Base-by-base conservation (phyloP, 2,329 filamentous ascomycete species). In the Colletotrichum orchidophilum region DNA sequence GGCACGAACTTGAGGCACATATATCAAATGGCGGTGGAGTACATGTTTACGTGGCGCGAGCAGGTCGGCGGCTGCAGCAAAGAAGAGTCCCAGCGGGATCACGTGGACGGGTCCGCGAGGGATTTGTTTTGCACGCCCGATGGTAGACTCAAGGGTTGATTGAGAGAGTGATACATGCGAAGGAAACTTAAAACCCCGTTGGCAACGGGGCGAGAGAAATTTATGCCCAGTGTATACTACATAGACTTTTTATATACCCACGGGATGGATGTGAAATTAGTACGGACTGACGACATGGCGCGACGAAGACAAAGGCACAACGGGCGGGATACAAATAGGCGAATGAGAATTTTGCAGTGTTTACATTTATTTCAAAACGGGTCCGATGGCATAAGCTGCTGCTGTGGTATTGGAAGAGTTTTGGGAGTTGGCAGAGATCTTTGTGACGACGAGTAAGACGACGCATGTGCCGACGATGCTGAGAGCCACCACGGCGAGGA, bases 401-500 rank as follows among this genome's bases (percentile, higher is more conserved):
- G 39, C 18, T 5, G 26, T 31, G 3, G 21, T 24, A 2, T 24
- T 27, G 3, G 68, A n/a, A 4, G 66, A 42, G 7, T 31, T 24
- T 3, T 27, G 27, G 5, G 53, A 18, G n/a, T 54, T 59, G 31
- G 63, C 64, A n/a, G 66, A 61, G 21, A 78, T 55, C 57, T 82
- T 85, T 59, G 86, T 83, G 59, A 87, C 79, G 39, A 88, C 82
- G 4, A 94, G 78, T 3, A 94, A 84, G 12, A 93, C 81, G 1
- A 93, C 80, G 75, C 91, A 93, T 9, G 91, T 89, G 8, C 86
- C 90, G 31, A 93, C 84, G 72, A 94, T 94, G 42, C 85, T 86
- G 9, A 87, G 76, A 3, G 91, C 88, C 31, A 93, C 86, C 4
- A 89, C 80, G 2, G 85, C 88, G 76, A 94, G 88, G 27, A 92